Conservation (phyloP, 2,329 filamentous ascomycete species). For the Clarireedia paspali region DNA sequence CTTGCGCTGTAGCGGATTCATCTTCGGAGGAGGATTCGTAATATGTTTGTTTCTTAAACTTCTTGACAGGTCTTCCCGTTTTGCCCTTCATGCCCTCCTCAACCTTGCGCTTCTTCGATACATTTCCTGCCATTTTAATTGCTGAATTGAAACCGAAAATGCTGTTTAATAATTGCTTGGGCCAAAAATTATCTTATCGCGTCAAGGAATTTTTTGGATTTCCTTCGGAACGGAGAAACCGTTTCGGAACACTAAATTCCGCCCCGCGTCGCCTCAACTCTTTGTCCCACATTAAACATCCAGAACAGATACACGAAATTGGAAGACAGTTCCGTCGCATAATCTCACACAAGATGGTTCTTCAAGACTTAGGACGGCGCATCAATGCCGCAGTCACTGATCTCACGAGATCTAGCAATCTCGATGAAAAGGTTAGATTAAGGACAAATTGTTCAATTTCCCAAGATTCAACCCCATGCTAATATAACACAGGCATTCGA, state of each 20-base stretch:
- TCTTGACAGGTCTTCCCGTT: slow-evolving; percentile 41
- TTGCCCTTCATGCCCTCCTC: slow-evolving; percentile 49
- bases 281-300: slow-evolving; percentile 10
- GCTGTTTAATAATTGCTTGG: not conserved
- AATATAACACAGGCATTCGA: slow-evolving; percentile 70
- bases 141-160: slow-evolving; percentile 2
- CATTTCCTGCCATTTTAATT: slow-evolving; percentile 25
- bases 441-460: slow-evolving; percentile 9
- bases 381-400: slow-evolving; percentile 96
- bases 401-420: slow-evolving; percentile 82
- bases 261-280: not conserved
- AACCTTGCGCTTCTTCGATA: slow-evolving; percentile 47
- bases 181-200: slow-evolving; percentile 7
- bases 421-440: slow-evolving; percentile 79
- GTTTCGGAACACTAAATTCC: slow-evolving; percentile 1
- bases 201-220: slow-evolving; percentile 7
- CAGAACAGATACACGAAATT: not conserved
- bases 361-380: slow-evolving; percentile 96
- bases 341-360: slow-evolving; percentile 62
- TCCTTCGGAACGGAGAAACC: slow-evolving; percentile 2
- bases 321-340: slow-evolving; percentile 4
- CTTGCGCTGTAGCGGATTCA: slow-evolving; percentile 28
- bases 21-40: slow-evolving; percentile 52
- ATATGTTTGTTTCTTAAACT: slow-evolving; percentile 52
- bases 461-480: slow-evolving; percentile 21